Evolutionary conservation across 345 rosid genomes (phyloP), one percentile per base, ranked within the genome.

Genomic region (Euphorbia lathyris): DNA sequence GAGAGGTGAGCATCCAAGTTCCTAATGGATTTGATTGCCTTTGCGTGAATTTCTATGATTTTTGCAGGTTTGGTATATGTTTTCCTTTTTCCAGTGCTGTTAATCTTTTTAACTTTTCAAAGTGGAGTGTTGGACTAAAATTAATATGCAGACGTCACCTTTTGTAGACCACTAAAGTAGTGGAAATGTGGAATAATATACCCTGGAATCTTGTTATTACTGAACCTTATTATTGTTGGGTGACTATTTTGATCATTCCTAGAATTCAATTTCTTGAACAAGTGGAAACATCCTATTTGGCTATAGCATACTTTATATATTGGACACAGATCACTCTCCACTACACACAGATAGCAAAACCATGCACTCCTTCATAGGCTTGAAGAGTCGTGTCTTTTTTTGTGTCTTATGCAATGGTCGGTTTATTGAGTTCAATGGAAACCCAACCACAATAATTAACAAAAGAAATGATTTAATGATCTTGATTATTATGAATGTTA

Each of bases 241-340:
- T 56, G 51, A 22, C 23, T 66, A 27, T 66, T 68, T 72, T 27
- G 27, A 66, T 69, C 63, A 67, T 20, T 26, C 61, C 11, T 14
- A 56, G 59, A 63, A 17, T 38, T 66, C 66, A 30, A 29, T 26
- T 68, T 64, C 57, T 69, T 70, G 38, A 51, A 63, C 58, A 73
- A 71, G 80, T 72, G 80, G 81, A 23, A 75, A 55, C 51, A 52
- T 74, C 66, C 70, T 34, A 75, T 72, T 71, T 58, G 75, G 75
- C 72, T 69, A 59, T 20, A 5, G 38, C 7, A 34, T 34, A 34
- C 27, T 56, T 42, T 30, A 52, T 36, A 38, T 69, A 72, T 48
- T 72, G 85, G 78, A 67, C 65, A 63, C 75, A 72, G 13, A 47
- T 70, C 84, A 77, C 43, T 65, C 45, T 74, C 83, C 88, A 83